Conservation (phyloP, 345 rosid genomes). For the Boechera retrofracta region DNA sequence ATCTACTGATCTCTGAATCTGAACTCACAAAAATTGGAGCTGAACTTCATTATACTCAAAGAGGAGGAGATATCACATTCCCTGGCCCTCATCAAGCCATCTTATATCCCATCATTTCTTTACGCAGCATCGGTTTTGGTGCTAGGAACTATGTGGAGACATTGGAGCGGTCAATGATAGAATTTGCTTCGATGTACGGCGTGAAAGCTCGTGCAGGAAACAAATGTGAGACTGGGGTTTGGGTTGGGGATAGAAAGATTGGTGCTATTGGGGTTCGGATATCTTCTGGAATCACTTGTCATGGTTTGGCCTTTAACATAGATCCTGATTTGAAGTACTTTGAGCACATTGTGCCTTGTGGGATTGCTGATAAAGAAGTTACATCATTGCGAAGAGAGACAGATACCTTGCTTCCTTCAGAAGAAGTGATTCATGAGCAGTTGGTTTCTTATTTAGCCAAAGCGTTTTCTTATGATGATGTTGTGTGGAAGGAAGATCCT, state of each 20-base stretch:
- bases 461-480: conserved; percentile 57
- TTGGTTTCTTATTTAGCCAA: conserved; percentile 75
- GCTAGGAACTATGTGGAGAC: conserved; percentile 82
- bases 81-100: conserved; percentile 90
- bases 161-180: conserved; percentile 77
- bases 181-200: conserved; percentile 68
- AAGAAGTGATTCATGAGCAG: conserved; percentile 75
- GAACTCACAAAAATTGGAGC: conserved; percentile 78
- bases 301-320: conserved; percentile 84
- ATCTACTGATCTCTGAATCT: conserved; percentile 64
- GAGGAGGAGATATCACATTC: conserved; percentile 93
- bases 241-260: conserved; percentile 90
- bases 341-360: conserved; percentile 90
- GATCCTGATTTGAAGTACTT: conserved; percentile 85
- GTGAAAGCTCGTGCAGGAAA: conserved; percentile 71
- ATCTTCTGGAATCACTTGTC: conserved; percentile 78
- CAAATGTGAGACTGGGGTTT: conserved; percentile 83
- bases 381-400: conserved; percentile 82
- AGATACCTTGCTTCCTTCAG: conserved; percentile 60
- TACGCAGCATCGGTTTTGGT: conserved; percentile 72
- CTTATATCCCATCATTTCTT: conserved; percentile 77
- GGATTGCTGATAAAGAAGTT: conserved; percentile 84
- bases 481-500: conserved; percentile 58
- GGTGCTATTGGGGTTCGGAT: conserved; percentile 91
- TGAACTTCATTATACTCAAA: conserved; percentile 83